phyloP scores from a whole-genome alignment of 208 protist species.

The Crithidia bombi region DNA sequence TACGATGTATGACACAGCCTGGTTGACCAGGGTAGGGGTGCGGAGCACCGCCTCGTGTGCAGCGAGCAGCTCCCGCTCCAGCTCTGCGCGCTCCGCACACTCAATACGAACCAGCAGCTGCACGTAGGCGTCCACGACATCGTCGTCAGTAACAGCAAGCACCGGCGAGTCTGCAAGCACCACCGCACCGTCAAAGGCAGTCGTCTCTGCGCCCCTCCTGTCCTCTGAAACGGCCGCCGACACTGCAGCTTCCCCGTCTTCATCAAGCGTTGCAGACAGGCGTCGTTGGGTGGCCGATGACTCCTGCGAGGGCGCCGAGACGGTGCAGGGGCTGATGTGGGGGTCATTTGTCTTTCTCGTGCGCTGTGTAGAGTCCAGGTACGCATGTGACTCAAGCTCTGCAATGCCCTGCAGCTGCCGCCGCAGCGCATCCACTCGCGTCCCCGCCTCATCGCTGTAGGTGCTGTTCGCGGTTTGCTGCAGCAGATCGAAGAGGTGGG shows the following conservation, averaged over 20 bases:
- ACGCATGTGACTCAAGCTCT: conserved; percentile 20
- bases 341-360: background rate
- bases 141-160: conserved; percentile 8
- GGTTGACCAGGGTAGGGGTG: conserved; percentile 30
- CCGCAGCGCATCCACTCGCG: background rate
- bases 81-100: conserved; percentile 58
- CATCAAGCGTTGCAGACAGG: background rate
- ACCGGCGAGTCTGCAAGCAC: background rate
- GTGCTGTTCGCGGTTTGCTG: background rate
- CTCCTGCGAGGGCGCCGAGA: background rate
- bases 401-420: conserved; percentile 11
- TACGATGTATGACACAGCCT: conserved; percentile 32
- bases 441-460: background rate
- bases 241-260: background rate
- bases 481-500: conserved; percentile 8
- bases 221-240: background rate
- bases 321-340: background rate
- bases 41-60: conserved; percentile 42
- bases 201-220: background rate
- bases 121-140: conserved; percentile 46
- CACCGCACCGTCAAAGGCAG: background rate
- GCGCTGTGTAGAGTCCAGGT: background rate
- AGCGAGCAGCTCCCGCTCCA: conserved; percentile 47
- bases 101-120: conserved; percentile 66
- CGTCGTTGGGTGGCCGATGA: background rate